These are phyloP conservation scores for Isoetes engelmannii DNA, from an alignment of 83 land plant genomes.

Conservation along the genomic window DNA sequence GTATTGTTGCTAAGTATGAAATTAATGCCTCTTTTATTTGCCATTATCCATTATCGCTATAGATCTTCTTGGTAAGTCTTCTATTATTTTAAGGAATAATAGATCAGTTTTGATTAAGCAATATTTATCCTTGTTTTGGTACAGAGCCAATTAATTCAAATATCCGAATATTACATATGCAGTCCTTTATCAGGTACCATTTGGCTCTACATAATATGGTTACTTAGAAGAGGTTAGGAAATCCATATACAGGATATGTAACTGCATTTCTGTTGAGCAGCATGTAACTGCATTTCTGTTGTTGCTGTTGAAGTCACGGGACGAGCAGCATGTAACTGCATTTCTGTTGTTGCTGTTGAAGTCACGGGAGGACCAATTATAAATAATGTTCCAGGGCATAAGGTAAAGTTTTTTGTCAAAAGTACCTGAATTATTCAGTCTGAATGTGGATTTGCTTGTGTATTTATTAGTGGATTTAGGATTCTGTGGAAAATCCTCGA, in stretches of 20 bases:
- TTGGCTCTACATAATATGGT: not conserved
- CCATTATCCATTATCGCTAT: too few relatives aligned
- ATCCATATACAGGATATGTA: not conserved
- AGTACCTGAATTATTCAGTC: too few relatives aligned
- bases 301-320: too few relatives aligned
- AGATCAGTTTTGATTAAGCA: not conserved
- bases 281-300: too few relatives aligned
- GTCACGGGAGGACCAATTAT: conserved; percentile 93
- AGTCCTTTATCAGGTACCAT: conserved; percentile 80
- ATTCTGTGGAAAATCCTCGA: conserved; percentile 47
- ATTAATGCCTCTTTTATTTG: too few relatives aligned
- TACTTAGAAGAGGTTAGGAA: too few relatives aligned
- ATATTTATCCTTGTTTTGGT: not conserved
- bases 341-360: conserved; percentile 99
- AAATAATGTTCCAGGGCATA: conserved; percentile 83
- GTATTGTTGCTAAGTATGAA: too few relatives aligned
- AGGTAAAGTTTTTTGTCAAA: conserved; percentile 34
- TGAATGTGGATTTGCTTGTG: conserved; percentile 1
- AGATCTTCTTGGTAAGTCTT: conserved; percentile 54
- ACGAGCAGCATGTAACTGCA: too few relatives aligned
- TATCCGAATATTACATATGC: conserved; percentile 74
- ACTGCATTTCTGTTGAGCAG: conserved; percentile 30
- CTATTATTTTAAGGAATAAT: not conserved
- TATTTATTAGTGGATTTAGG: conserved; percentile 33
- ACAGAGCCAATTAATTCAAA: conserved; percentile 70